These are phyloP conservation scores for Emergomyces africanus DNA, from an alignment of 2,329 filamentous ascomycete genomes.

Conservation along the genomic window DNA sequence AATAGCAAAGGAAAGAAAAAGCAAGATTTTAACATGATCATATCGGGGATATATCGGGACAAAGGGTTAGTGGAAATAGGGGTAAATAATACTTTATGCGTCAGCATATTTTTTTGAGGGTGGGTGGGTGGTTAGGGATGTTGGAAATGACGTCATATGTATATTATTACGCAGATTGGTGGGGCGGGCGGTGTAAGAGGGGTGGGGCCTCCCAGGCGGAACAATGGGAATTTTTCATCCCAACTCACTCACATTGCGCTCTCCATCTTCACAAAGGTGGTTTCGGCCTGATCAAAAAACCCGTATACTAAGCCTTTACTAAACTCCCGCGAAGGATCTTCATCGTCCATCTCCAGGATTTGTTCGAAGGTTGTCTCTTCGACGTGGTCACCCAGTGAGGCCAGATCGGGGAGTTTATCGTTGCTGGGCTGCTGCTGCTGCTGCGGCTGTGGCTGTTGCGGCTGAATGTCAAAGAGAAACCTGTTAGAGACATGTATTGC, in stretches of 20 bases:
- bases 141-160: constrained; percentile 6
- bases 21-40: neutral
- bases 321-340: constrained; percentile 73
- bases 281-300: constrained; percentile 83
- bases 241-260: constrained; percentile 62
- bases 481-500: neutral
- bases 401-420: constrained; percentile 37
- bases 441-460: neutral
- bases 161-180: neutral
- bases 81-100: neutral
- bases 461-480: constrained; percentile 11
- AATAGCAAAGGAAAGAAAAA: neutral
- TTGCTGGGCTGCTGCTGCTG: constrained; percentile 21
- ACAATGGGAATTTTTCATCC: neutral
- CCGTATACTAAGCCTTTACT: constrained; percentile 77
- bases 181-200: neutral
- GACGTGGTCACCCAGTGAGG: constrained; percentile 61
- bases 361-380: constrained; percentile 76
- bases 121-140: constrained; percentile 1
- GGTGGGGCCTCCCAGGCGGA: neutral
- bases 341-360: constrained; percentile 98
- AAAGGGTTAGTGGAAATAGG: neutral
- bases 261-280: constrained; percentile 80
- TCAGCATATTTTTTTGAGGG: neutral
- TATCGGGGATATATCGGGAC: neutral